Conservation (phyloP, 2,329 filamentous ascomycete species). For the Penicillium italicum region DNA sequence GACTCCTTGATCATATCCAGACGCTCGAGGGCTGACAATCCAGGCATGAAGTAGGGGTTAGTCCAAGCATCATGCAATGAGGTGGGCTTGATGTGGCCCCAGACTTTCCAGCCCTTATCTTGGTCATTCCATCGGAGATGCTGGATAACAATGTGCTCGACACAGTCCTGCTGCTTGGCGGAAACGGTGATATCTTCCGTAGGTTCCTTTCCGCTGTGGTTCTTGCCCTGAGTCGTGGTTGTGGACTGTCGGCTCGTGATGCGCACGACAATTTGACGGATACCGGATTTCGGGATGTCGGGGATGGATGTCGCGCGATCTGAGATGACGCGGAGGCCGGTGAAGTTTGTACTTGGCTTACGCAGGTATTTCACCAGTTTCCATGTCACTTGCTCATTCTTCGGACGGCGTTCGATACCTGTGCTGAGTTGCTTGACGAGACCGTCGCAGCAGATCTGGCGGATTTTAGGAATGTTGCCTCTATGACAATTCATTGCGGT, state of each 20-base stretch:
- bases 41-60: constrained; percentile 35
- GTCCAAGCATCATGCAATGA: constrained; percentile 38
- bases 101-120: constrained; percentile 48
- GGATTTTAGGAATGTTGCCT: constrained; percentile 35
- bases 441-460: constrained; percentile 39
- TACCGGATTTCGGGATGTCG: constrained; percentile 36
- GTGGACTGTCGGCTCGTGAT: constrained; percentile 40
- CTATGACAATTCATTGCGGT: constrained; percentile 13
- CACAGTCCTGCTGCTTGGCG: constrained; percentile 42
- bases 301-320: constrained; percentile 44
- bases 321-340: constrained; percentile 38
- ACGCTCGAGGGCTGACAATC: constrained; percentile 35
- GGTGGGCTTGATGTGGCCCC: constrained; percentile 48
- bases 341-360: constrained; percentile 36
- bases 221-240: constrained; percentile 16
- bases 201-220: neutral
- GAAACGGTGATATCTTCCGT: constrained; percentile 12
- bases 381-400: constrained; percentile 35
- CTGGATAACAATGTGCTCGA: constrained; percentile 53
- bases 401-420: constrained; percentile 36
- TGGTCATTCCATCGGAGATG: constrained; percentile 42
- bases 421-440: constrained; percentile 34
- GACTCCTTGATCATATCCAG: constrained; percentile 31
- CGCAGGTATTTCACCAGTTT: constrained; percentile 37
- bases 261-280: constrained; percentile 40